A percentile compares a stretch with the other conserved stretches of the same genome.
Conservation (phyloP, 495 filamentous ascomycete species). For the Penicillium paxilli region DNA sequence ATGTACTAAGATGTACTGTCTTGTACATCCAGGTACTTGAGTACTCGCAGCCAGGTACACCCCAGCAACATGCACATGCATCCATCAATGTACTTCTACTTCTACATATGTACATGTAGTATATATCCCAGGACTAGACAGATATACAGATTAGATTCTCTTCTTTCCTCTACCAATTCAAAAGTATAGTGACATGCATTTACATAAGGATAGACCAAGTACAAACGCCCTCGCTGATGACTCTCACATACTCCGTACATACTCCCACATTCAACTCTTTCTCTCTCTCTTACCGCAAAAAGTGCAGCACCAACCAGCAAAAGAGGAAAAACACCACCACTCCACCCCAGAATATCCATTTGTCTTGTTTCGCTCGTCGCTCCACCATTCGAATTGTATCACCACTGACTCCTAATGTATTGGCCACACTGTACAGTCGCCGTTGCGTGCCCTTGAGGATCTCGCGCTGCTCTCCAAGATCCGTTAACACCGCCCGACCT, state of each 20-base stretch:
- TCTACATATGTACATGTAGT: not conserved
- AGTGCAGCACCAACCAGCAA: slow-evolving; percentile 87
- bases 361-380: slow-evolving; percentile 86
- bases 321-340: slow-evolving; percentile 89
- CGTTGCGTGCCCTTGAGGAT: slow-evolving; percentile 93
- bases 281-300: slow-evolving; percentile 60
- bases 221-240: slow-evolving; percentile 28
- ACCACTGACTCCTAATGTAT: slow-evolving; percentile 88
- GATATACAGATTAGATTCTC: no score
- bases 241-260: not conserved
- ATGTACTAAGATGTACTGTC: no score
- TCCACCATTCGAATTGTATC: slow-evolving; percentile 97
- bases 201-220: not conserved
- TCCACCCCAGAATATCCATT: slow-evolving; percentile 95
- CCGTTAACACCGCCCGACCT: slow-evolving; percentile 83
- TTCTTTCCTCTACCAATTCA: no score
- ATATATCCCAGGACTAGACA: no score
- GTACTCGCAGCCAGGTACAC: no score
- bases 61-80: no score
- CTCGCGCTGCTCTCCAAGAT: slow-evolving; percentile 87
- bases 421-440: slow-evolving; percentile 86
- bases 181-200: no score
- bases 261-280: not conserved
- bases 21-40: no score
- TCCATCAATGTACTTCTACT: no score